Percentiles rank a stretch among this genome's conserved stretches.
Conservation (phyloP, 148 eudicot genomes). For the Arbutus unedo region DNA sequence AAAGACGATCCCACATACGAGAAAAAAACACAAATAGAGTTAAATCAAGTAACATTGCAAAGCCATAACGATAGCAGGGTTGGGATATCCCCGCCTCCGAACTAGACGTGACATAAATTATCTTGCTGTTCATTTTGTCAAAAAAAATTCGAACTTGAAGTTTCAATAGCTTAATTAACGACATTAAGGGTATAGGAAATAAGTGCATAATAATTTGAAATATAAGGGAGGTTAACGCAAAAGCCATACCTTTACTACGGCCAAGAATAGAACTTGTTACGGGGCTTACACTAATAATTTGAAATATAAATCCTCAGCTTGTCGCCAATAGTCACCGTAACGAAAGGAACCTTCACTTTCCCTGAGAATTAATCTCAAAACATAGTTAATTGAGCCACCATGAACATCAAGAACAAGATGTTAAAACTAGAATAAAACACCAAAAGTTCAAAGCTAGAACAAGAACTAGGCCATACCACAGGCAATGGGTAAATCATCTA, state of each 20-base stretch:
- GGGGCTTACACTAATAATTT: conserved; percentile 45
- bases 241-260: conserved; percentile 73
- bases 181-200: too few species aligned
- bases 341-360: conserved; percentile 86
- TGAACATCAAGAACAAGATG: not conserved
- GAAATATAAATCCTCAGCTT: conserved; percentile 71
- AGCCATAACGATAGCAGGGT: too few species aligned
- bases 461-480: not conserved
- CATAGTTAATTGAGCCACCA: not conserved
- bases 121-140: too few species aligned
- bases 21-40: too few species aligned
- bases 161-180: too few species aligned
- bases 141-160: too few species aligned
- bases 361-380: conserved; percentile 27
- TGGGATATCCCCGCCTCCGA: too few species aligned
- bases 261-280: conserved; percentile 62
- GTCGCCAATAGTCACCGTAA: conserved; percentile 60
- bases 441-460: not conserved
- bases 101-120: too few species aligned
- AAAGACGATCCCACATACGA: too few species aligned
- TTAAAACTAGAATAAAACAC: not conserved
- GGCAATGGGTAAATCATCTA: too few species aligned
- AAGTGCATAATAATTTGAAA: too few species aligned
- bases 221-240: conserved; percentile 3
- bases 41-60: too few species aligned